A percentile compares a stretch with the other conserved stretches of the same genome.
Conservation (phyloP, 768 basidiomycete genomes). For the Clathrus columnatus region DNA sequence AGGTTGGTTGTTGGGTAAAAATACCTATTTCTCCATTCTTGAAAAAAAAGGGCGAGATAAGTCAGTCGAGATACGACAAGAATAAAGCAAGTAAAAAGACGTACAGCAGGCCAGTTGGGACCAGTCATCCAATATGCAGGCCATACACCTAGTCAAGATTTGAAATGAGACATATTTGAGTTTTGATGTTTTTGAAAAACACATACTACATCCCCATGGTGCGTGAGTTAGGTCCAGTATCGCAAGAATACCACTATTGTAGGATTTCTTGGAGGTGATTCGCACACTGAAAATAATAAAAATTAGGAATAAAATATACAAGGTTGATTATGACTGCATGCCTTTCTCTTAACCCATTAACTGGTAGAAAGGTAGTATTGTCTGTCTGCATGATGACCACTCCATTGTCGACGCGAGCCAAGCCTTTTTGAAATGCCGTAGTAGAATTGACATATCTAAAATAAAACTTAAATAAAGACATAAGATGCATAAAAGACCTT, state of each 20-base stretch:
- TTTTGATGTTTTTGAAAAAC: background rate
- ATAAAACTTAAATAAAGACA: conserved; percentile 10
- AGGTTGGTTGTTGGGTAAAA: background rate
- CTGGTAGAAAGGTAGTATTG: conserved; percentile 44
- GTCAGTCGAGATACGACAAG: background rate
- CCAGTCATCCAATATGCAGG: conserved; percentile 63
- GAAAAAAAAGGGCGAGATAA: conserved; percentile 1
- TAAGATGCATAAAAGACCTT: conserved; percentile 20
- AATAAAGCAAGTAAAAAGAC: conserved; percentile 17
- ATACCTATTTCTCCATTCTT: conserved; percentile 60
- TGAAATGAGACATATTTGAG: background rate
- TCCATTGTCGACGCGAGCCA: conserved; percentile 51
- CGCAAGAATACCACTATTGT: conserved; percentile 67
- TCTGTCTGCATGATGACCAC: conserved; percentile 74
- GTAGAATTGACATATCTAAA: conserved; percentile 52
- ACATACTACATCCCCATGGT: conserved; percentile 81
- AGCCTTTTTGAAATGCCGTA: conserved; percentile 42
- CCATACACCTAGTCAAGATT: conserved; percentile 52
- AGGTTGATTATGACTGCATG: conserved; percentile 20
- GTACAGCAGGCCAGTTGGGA: conserved; percentile 50
- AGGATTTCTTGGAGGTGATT: conserved; percentile 53
- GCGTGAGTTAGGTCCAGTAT: conserved; percentile 77
- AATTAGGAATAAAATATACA: background rate
- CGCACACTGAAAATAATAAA: conserved; percentile 51
- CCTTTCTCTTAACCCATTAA: conserved; percentile 56